These are phyloP conservation scores for Hypoxylon subgilvum DNA, from an alignment of 495 filamentous ascomycete genomes.

Conservation along the genomic window DNA sequence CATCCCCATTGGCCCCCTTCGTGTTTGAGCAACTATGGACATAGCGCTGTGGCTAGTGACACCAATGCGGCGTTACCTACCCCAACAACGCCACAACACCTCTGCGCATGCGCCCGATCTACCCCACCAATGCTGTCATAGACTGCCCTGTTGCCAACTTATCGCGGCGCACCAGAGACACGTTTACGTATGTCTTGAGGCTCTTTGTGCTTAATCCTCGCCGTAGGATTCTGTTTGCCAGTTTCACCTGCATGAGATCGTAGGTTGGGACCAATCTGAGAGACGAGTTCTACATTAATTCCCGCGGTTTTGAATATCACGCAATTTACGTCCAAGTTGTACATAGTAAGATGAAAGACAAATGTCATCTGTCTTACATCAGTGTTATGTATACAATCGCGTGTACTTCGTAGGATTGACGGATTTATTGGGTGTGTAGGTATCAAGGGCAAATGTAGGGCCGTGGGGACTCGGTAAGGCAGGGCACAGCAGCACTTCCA, in stretches of 20 bases:
- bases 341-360: neutral
- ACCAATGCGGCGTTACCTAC: conserved; percentile 29
- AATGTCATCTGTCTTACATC: conserved; percentile 20
- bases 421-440: neutral
- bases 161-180: neutral
- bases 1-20: conserved; percentile 7
- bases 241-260: conserved; percentile 10
- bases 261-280: neutral
- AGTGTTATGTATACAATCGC: neutral
- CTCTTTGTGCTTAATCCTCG: neutral
- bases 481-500: no score
- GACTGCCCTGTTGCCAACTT: conserved; percentile 31
- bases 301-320: no score
- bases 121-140: conserved; percentile 35
- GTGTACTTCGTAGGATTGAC: neutral
- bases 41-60: conserved; percentile 30
- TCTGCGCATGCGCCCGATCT: neutral
- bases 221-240: neutral
- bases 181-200: neutral
- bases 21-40: neutral
- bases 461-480: no score
- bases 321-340: no score
- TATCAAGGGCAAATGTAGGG: no score
- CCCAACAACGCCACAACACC: conserved; percentile 4
- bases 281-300: no score